Conservation (phyloP, 306 rosid species). For the Cucurbita ficifolia region DNA sequence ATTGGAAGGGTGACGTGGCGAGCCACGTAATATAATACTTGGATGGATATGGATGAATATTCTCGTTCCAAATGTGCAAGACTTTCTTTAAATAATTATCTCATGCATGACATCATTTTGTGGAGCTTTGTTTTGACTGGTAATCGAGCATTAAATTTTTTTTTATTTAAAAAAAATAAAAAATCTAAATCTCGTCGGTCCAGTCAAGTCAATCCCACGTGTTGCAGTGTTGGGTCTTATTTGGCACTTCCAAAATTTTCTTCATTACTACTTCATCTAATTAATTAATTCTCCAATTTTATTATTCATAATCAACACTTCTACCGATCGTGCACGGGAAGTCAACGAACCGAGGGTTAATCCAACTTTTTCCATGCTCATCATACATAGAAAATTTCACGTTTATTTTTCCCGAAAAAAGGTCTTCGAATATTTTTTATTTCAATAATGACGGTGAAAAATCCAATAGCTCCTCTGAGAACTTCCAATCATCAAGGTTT, state of each 20-base stretch:
- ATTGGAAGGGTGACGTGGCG: background rate
- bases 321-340: no score
- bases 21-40: background rate
- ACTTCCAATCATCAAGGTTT: no score
- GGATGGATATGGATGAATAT: background rate
- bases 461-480: no score
- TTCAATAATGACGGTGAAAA: no score
- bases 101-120: background rate
- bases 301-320: no score
- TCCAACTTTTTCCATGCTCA: no score
- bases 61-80: background rate
- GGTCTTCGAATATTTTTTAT: no score
- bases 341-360: no score
- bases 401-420: no score
- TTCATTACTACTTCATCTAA: background rate
- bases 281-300: background rate
- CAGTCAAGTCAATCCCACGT: slow-evolving; percentile 1
- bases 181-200: background rate
- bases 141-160: background rate
- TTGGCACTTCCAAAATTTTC: background rate
- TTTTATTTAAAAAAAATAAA: no score
- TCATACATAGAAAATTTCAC: no score
- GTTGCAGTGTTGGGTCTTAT: background rate
- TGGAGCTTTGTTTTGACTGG: background rate
- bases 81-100: background rate